Evolutionary conservation across 1,139 yeast genomes (phyloP), one percentile per base, ranked within the genome.

Genomic region (Taphrina confusa): DNA sequence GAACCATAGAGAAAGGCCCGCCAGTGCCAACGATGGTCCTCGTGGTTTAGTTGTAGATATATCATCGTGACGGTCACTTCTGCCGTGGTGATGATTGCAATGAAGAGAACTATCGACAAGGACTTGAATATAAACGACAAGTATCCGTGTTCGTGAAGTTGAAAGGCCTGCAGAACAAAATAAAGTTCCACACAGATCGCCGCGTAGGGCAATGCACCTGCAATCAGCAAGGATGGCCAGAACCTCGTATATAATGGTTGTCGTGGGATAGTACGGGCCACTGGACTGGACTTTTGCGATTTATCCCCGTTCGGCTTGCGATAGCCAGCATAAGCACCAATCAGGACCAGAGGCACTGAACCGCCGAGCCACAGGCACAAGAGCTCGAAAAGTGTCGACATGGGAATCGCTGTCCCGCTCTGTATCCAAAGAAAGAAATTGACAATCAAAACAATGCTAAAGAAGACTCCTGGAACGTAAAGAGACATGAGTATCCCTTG

Each of bases 21-120:
- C 96, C 96, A 89, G 70, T 87, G 88, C 96, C 96, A 89, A 64
- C 77, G 73, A 60, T 83, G 83, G 68, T 85, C 82, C 60, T 82
- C 83, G 65, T 81, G 77, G 47, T 80, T 78, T 68, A 89, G 76
- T 47, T 84, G 80, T 39, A 85, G 70, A 68, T 85, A 88, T 12
- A 85, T 78, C 9, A 87, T 83, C 45, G 88, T 81, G 36, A 89
- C 78, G n/a, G 92, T 81, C 61, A 87, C 81, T 70, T 88, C 95
- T 50, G 82, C 76, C 36, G 87, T 82, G 11, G 87, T 82, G 39
- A 86, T 74, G 42, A 82, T 73, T 39, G 87, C 75, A 59, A 87
- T 76, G 5, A 82, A 63, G 33, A 84, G 78, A 1, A 90, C 85
- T 27, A 83, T 74, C 25, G 85, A 76, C 40, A 89, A 74, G 69